Base-by-base conservation (phyloP, 768 basidiomycete genomes). In the Daedaleopsis nitida region DNA sequence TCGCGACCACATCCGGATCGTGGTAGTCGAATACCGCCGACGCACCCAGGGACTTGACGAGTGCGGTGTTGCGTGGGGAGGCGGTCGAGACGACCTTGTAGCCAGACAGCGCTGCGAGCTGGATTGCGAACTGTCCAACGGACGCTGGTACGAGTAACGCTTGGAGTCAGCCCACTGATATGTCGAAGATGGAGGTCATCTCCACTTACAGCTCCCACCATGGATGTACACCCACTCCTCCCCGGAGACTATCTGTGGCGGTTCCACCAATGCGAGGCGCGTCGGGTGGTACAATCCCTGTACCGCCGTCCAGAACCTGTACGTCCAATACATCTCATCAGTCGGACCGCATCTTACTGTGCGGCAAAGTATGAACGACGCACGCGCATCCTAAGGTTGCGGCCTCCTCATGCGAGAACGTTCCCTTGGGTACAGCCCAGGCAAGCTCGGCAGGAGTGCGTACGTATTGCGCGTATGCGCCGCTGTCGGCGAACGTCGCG, bases 21-120 rank as follows among this genome's bases (percentile, higher is more conserved):
- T 61, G 52, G 51, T 73, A 70, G 62, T 74, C 68, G 50, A 72
- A 59, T 17, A 76, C 75, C 10, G 68, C 70, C 50, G 74, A 70
- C 12, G 79, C 78, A 12, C 78, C 78, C 51, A 75, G 70, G 0
- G 72, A 65, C 63, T 73, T 75, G 58, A 76, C 66, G 23, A 78
- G 70, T 19, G 72, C 75, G 60, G 70, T 72, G 56, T 77, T 76
- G 43, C 69, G 67, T 9, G 72, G 71, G 1, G 77, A 78, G 35
- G 73, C 69, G 27, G 72, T 72, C 6, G 76, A 68, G 51, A 76
- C 65, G 58, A 77, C 74, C 49, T 72, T 70, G 62, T 68, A 68
- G 4, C 73, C 75, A 0, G 70, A 59, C 8, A 71, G 58, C 39
- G 68, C 66, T n/a, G 73, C 74, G 24, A 77, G 65, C 59, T 75